Percentiles rank a stretch among this genome's conserved stretches.
Conservation (phyloP, 1,284 basidiomycete genomes). For the Boletus sp. region DNA sequence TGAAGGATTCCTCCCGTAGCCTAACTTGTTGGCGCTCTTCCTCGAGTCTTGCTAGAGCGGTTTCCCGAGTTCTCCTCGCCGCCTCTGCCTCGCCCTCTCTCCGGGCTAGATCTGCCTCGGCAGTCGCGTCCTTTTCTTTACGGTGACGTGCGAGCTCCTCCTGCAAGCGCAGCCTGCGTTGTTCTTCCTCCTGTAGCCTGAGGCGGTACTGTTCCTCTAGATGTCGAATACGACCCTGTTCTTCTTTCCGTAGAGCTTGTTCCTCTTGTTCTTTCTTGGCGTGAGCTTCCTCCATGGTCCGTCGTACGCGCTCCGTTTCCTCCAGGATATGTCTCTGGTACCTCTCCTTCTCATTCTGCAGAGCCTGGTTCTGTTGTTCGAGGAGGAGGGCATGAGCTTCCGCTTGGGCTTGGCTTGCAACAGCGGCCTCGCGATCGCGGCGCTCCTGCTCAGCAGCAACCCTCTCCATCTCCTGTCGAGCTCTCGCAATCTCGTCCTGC, state of each 20-base stretch:
- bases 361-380: conserved; percentile 22
- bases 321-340: conserved; percentile 25
- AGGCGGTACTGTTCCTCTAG: conserved; percentile 30
- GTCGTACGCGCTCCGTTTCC: conserved; percentile 29
- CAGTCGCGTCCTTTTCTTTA: conserved; percentile 14
- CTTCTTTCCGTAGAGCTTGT: conserved; percentile 17
- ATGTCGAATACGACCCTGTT: conserved; percentile 27
- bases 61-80: conserved; percentile 19
- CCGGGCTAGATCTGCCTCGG: conserved; percentile 18
- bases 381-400: conserved; percentile 27
- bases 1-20: conserved; percentile 24
- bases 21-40: conserved; percentile 30
- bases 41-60: conserved; percentile 22
- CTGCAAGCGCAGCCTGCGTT: conserved; percentile 24
- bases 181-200: conserved; percentile 31
- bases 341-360: conserved; percentile 28
- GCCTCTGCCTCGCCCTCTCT: conserved; percentile 23
- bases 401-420: conserved; percentile 26
- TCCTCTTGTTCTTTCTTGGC: conserved; percentile 26
- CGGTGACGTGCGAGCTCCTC: conserved; percentile 29
- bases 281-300: conserved; percentile 28
- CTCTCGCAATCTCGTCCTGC: conserved; percentile 29
- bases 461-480: conserved; percentile 27
- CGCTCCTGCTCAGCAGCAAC: conserved; percentile 25
- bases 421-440: conserved; percentile 26